Conservation (phyloP, 257 asterid genomes). For the Gentiana straminea region DNA sequence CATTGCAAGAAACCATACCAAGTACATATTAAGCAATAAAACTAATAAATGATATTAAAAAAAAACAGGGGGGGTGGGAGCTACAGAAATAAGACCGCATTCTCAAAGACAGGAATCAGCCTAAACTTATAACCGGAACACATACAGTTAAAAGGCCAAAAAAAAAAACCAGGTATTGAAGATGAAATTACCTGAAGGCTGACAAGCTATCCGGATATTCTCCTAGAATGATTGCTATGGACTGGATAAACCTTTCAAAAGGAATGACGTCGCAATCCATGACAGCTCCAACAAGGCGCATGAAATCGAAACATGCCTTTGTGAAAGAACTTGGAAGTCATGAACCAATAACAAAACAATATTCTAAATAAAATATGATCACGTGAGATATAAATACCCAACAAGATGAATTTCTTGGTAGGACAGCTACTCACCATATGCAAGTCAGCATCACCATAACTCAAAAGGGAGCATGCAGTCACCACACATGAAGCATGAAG, state of each 20-base stretch:
- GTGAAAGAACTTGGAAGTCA: slow-evolving; percentile 31
- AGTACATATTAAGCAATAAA: no score
- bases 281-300: slow-evolving; percentile 60
- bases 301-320: slow-evolving; percentile 93
- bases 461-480: slow-evolving; percentile 65
- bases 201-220: slow-evolving; percentile 45
- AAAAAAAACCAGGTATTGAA: neutral
- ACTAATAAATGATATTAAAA: no score
- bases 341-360: slow-evolving; percentile 7
- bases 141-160: neutral
- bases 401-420: slow-evolving; percentile 9
- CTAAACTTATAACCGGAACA: neutral
- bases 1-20: no score
- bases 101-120: no score
- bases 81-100: no score
- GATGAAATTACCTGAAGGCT: slow-evolving; percentile 47
- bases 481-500: slow-evolving; percentile 51
- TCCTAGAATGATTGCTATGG: slow-evolving; percentile 44
- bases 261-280: slow-evolving; percentile 50
- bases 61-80: no score
- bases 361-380: neutral
- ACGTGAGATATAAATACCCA: neutral
- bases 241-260: slow-evolving; percentile 50
- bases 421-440: slow-evolving; percentile 57
- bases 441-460: slow-evolving; percentile 68